Conservation (phyloP, 805 yeast species). For the Ogataea methanolica region DNA sequence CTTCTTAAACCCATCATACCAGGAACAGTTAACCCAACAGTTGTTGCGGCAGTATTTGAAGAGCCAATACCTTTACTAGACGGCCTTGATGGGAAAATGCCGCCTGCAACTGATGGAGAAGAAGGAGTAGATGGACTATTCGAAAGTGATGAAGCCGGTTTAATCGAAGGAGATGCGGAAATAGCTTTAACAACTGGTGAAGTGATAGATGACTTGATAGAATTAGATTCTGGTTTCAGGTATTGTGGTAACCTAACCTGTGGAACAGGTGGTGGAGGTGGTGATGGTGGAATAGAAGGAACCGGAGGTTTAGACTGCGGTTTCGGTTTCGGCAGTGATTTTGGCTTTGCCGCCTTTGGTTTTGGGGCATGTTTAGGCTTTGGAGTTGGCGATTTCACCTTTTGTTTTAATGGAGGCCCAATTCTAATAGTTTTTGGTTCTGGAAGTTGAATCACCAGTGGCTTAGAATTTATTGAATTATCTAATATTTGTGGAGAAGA, state of each 20-base stretch:
- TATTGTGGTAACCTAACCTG: conserved; percentile 29
- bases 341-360: conserved; percentile 1
- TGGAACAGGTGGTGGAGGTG: conserved; percentile 11
- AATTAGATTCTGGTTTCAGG: conserved; percentile 21
- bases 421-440: not conserved
- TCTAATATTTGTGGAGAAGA: not conserved
- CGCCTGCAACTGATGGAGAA: not conserved
- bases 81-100: conserved; percentile 3
- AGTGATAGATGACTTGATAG: conserved; percentile 7
- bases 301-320: conserved; percentile 5
- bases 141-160: conserved; percentile 1
- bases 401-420: not conserved
- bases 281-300: not conserved
- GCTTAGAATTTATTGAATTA: not conserved
- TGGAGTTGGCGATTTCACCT: not conserved
- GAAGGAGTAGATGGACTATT: not conserved
- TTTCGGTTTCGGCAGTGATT: conserved; percentile 6
- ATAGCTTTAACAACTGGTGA: conserved; percentile 14
- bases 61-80: conserved; percentile 12
- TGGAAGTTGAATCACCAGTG: not conserved
- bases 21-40: not conserved
- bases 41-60: not conserved
- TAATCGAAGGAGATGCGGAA: conserved; percentile 8
- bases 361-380: conserved; percentile 3
- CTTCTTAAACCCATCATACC: conserved; percentile 22